These are phyloP conservation scores for Mycena leptocephala DNA, from an alignment of 768 basidiomycete species.

Conservation along the genomic window DNA sequence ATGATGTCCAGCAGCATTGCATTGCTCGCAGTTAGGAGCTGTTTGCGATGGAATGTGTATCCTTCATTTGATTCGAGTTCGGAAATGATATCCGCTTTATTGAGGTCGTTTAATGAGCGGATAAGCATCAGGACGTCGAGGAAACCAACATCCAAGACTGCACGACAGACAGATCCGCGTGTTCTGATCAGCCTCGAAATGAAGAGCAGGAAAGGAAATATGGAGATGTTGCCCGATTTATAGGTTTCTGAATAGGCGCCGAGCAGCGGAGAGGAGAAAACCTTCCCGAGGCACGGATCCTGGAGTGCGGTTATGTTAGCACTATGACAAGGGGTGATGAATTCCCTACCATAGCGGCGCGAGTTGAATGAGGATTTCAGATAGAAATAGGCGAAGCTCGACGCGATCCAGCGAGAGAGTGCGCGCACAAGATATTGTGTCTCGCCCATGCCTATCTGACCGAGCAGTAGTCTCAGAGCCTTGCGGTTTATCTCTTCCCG, in stretches of 20 bases:
- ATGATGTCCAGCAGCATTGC: conserved; percentile 31
- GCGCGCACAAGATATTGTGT: conserved; percentile 29
- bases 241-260: neutral
- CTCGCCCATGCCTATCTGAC: conserved; percentile 32
- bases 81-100: neutral
- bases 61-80: neutral
- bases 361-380: conserved; percentile 26
- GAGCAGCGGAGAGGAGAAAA: conserved; percentile 20
- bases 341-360: conserved; percentile 29
- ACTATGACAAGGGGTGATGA: no score
- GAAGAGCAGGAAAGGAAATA: conserved; percentile 27
- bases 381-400: conserved; percentile 32
- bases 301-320: no score
- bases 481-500: conserved; percentile 24
- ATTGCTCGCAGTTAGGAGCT: no score
- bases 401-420: conserved; percentile 28
- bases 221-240: neutral
- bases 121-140: conserved; percentile 28
- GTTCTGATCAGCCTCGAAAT: conserved; percentile 23
- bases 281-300: conserved; percentile 12
- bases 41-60: neutral
- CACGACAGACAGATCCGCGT: conserved; percentile 20
- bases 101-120: conserved; percentile 8
- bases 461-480: conserved; percentile 21
- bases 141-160: conserved; percentile 28